Evolutionary conservation across 305 asterid genomes (phyloP).

Genomic region (Fraxinus sp.): DNA sequence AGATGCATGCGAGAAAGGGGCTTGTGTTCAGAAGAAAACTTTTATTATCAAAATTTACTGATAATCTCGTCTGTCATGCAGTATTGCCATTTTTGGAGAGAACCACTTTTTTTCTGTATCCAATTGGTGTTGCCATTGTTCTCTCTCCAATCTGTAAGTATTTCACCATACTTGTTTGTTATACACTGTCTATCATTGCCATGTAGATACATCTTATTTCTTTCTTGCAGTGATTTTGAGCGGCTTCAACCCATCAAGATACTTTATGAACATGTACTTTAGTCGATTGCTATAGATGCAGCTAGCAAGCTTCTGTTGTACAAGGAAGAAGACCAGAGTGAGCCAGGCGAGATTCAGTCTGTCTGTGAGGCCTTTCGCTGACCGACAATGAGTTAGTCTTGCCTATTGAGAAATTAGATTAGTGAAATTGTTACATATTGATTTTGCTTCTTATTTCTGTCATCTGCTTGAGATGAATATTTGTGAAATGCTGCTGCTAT

Average conservation of each 20-base stretch:
- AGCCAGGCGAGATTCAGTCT: not conserved
- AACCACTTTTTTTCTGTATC: conserved; percentile 60
- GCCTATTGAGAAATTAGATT: conserved; percentile 26
- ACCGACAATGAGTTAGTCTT: conserved; percentile 18
- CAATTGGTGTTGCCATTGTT: conserved; percentile 52
- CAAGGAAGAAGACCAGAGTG: not conserved
- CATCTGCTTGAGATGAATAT: not conserved
- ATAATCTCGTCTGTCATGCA: conserved; percentile 27
- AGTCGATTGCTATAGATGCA: conserved; percentile 53
- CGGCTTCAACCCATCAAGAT: conserved; percentile 95
- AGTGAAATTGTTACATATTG: conserved; percentile 21
- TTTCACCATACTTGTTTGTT: not conserved
- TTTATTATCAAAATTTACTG: not conserved
- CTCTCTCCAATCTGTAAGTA: conserved; percentile 76
- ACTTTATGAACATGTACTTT: conserved; percentile 84
- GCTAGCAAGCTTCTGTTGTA: conserved; percentile 24
- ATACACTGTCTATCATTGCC: conserved; percentile 1
- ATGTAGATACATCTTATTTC: conserved; percentile 1
- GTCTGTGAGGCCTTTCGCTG: not conserved
- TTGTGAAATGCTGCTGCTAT: not conserved
- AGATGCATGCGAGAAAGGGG: not conserved
- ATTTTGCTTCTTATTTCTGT: not conserved
- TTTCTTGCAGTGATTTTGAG: conserved; percentile 67
- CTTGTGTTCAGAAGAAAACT: not conserved
- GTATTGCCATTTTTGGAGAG: conserved; percentile 70